Evolutionary conservation across 106 monocot genomes (phyloP).

Genomic region (Dioscorea dumetorum): DNA sequence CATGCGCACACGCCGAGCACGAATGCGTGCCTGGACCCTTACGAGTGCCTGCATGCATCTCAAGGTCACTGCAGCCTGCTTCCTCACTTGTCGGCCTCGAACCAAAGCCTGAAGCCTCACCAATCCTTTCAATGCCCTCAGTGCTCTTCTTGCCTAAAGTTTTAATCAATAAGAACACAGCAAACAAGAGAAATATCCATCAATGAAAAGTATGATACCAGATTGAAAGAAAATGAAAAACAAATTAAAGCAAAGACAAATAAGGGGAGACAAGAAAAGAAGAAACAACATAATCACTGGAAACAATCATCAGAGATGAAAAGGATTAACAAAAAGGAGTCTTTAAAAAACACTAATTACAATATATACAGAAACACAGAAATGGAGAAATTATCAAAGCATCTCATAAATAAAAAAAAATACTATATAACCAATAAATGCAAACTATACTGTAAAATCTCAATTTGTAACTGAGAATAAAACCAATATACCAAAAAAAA

Average conservation of each 20-base stretch:
- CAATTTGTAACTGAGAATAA: too few relatives aligned
- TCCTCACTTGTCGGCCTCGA: constrained; percentile 27
- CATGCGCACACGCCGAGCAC: constrained; percentile 17
- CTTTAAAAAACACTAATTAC: too few relatives aligned
- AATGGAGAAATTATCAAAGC: neutral
- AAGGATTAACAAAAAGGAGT: too few relatives aligned
- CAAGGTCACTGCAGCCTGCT: constrained; percentile 29
- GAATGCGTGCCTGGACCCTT: constrained; percentile 25
- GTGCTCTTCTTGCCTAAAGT: constrained; percentile 29
- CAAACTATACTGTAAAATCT: too few relatives aligned
- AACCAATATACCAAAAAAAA: too few relatives aligned
- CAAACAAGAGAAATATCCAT: neutral
- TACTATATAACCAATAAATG: too few relatives aligned
- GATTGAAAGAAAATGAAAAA: too few relatives aligned
- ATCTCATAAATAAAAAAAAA: too few relatives aligned
- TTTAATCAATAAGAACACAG: neutral
- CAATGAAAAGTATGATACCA: neutral
- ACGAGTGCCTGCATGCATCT: constrained; percentile 31
- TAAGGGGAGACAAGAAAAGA: too few relatives aligned
- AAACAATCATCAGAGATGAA: too few relatives aligned
- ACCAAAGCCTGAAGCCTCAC: constrained; percentile 36
- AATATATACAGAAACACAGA: neutral
- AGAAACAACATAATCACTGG: too few relatives aligned
- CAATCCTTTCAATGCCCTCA: constrained; percentile 23
- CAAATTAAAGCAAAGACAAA: too few relatives aligned